Evolutionary conservation across 768 basidiomycete genomes (phyloP), one percentile per base, ranked within the genome.

Genomic region (Cubamyces lactineus): DNA sequence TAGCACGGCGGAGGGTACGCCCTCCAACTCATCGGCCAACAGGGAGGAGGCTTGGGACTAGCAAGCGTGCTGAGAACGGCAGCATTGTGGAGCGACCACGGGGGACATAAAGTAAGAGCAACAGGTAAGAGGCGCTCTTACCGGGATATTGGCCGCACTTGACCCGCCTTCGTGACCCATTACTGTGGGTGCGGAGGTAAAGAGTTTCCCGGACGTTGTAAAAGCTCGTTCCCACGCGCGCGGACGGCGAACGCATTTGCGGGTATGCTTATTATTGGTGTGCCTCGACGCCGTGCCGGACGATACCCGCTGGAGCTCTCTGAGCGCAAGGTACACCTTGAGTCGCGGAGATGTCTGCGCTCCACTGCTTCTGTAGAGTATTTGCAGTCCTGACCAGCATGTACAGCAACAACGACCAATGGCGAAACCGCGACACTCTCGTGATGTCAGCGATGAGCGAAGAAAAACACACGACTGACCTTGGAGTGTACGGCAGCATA

Each of bases 181-280:
- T 48, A 45, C 49, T 16, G 13, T 46, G 53, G 53, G 39, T 54
- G 61, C 48, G 61, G 61, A 62, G 42, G 61, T 62, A 62, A 55
- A 62, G 61, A 62, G 61, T 48, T 62, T 56, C 43, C 54, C 61
- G 61, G 61, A 45, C 38, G 41, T 40, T 61, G 53, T 50, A 24
- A 21, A 12, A 43, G 11, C 24, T 42, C 39, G 19, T 12, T 19
- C 17, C 51, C 61, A 34, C 61, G 52, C 61, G 56, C 30, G 48
- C 45, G 41, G n/a, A 4, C 13, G 26, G 38, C 5, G 59, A 41
- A 21, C 40, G 15, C 8, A 5, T 5, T 11, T 21, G 43, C 21
- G 26, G 5, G 12, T 43, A 4, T 9, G 16, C 19, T 3, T n/a
- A 42, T 21, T 15, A 56, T 50, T 62, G 54, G 53, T 39, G 54